Evolutionary conservation across 1,284 basidiomycete genomes (phyloP).

Genomic region (Cryptococcus sp.): DNA sequence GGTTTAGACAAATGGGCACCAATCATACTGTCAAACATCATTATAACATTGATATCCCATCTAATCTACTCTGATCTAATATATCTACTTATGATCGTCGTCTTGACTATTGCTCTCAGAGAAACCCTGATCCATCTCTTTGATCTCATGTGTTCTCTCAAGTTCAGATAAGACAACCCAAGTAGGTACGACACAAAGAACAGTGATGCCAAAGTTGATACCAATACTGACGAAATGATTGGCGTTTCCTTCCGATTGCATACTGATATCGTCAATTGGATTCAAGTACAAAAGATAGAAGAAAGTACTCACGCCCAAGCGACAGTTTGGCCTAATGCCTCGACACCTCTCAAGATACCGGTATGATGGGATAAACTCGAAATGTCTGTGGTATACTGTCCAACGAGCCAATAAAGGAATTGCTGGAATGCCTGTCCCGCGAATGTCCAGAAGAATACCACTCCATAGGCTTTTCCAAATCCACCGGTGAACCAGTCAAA

Average conservation of each 20-base stretch:
- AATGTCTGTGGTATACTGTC: slow-evolving; percentile 24
- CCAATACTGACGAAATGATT: slow-evolving; percentile 28
- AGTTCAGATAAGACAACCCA: slow-evolving; percentile 22
- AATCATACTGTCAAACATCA: too few species aligned
- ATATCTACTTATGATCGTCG: too few species aligned
- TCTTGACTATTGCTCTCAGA: too few species aligned
- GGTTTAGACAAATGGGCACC: too few species aligned
- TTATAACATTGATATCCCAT: too few species aligned
- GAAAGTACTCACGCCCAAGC: slow-evolving; percentile 26
- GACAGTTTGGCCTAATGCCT: slow-evolving; percentile 25
- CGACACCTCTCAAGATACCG: slow-evolving; percentile 25
- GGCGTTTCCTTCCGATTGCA: slow-evolving; percentile 23
- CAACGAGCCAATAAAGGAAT: slow-evolving; percentile 26
- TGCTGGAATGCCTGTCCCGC: slow-evolving; percentile 28
- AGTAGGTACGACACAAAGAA: slow-evolving; percentile 16
- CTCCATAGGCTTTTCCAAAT: slow-evolving; percentile 18
- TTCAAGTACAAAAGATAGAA: not conserved
- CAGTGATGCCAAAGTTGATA: slow-evolving; percentile 24
- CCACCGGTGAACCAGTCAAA: slow-evolving; percentile 25
- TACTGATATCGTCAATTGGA: slow-evolving; percentile 6
- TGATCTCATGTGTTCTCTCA: slow-evolving; percentile 17
- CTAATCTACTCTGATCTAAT: too few species aligned
- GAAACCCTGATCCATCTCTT: not conserved
- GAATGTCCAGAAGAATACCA: slow-evolving; percentile 27
- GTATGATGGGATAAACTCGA: slow-evolving; percentile 16